Base-by-base conservation (phyloP, 495 filamentous ascomycete species). In the Pyronema omphalodes region DNA sequence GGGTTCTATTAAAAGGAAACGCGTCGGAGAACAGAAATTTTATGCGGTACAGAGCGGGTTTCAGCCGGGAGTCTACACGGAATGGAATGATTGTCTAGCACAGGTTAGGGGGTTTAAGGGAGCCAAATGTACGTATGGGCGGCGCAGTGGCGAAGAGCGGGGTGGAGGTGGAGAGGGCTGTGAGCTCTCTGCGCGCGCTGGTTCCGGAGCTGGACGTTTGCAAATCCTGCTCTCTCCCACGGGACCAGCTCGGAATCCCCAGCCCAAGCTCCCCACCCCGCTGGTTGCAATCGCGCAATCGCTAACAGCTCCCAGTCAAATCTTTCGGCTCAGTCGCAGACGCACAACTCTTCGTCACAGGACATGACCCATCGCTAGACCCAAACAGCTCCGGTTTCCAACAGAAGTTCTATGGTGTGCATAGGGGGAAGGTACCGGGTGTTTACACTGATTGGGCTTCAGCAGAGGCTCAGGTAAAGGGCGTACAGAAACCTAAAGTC, bases 371-470 rank as follows among this genome's bases (percentile, higher is more conserved):
- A 18, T 54, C 64, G 18, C 55, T 65, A 9, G 61, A 68, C 47
- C 68, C 63, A 36, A 53, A 54, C 48, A 45, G 40, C 9, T 55
- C 59, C 36, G 65, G 66, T 3, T 62, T 69, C 34, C 61, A 68
- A 9, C 67, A 70, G 9, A 79, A 76, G 62, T 96, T 78, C 65
- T 98, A 98, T 61, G 91, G 76, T 7, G 82, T 98, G n/a, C 86
- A 81, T 41, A 74, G 76, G 54, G 91, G 91, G 43, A 74, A 77
- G 54, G 70, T 73, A n/a, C 84, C 88, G 0, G 89, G 91, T 4
- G 81, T 98, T 1, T 98, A 94, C 67, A 83, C 81, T 5, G 79
- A 88, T 53, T 98, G 88, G 88, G 64, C 73, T n/a, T 74, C 74
- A 19, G 86, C 83, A 3, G 75, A 84, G 57, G 71, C 79, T 52